Conservation (phyloP, 2,329 filamentous ascomycete species). For the Periconia digitata region DNA sequence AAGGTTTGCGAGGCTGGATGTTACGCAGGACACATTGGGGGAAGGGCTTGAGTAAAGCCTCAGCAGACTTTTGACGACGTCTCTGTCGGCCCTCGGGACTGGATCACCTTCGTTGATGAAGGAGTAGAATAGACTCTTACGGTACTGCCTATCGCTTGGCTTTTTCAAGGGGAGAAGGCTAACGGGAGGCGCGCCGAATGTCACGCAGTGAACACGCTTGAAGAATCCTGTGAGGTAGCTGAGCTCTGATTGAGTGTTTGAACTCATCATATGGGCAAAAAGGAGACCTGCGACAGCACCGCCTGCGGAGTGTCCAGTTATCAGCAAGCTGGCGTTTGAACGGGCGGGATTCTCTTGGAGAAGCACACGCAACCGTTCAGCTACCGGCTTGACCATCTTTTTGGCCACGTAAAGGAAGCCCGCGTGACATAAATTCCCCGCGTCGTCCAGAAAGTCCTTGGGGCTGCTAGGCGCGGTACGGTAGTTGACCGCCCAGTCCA, state of each 20-base stretch:
- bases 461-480: slow-evolving; percentile 68
- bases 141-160: slow-evolving; percentile 47
- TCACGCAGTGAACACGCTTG: slow-evolving; percentile 79
- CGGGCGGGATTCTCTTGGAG: slow-evolving; percentile 71
- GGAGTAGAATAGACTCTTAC: slow-evolving; percentile 73
- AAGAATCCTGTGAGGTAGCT: slow-evolving; percentile 69
- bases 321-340: slow-evolving; percentile 67
- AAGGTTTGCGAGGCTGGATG: slow-evolving; percentile 21
- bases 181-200: slow-evolving; percentile 81
- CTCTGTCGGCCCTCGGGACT: slow-evolving; percentile 73
- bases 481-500: slow-evolving; percentile 86
- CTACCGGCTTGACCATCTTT: slow-evolving; percentile 74
- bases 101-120: slow-evolving; percentile 89
- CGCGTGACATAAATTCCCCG: slow-evolving; percentile 74
- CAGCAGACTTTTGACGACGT: slow-evolving; percentile 72
- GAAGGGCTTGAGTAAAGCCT: slow-evolving; percentile 68
- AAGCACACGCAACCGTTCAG: slow-evolving; percentile 67
- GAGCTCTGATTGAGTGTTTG: slow-evolving; percentile 66
- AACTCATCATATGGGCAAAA: slow-evolving; percentile 77
- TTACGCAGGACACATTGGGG: slow-evolving; percentile 39
- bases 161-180: slow-evolving; percentile 69
- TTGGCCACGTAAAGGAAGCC: slow-evolving; percentile 77
- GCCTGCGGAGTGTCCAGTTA: slow-evolving; percentile 85
- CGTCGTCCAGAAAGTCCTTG: slow-evolving; percentile 72
- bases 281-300: slow-evolving; percentile 80